These are phyloP conservation scores for Botrytis hyacinthi DNA, from an alignment of 2,329 filamentous ascomycete species.

Conservation along the genomic window DNA sequence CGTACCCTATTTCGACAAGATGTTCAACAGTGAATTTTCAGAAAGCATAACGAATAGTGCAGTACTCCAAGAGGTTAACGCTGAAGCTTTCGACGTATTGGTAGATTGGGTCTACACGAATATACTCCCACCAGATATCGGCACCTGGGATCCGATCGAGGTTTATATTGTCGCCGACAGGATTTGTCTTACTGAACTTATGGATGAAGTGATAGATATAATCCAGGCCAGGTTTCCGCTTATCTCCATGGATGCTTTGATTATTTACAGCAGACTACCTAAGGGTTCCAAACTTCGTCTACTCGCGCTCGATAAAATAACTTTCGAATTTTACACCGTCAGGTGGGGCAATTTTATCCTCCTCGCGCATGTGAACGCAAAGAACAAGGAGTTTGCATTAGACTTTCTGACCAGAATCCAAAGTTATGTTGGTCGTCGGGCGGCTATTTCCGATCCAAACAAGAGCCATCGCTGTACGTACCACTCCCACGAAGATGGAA, in stretches of 20 bases:
- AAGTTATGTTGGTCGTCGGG: accelerated
- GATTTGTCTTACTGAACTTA: neutral
- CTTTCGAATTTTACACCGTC: too few relatives aligned
- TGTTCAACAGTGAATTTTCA: neutral
- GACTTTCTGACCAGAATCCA: neutral
- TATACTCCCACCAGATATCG: neutral
- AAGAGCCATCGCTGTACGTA: neutral
- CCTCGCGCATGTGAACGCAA: neutral
- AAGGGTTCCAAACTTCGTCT: neutral
- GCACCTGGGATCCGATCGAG: too few relatives aligned
- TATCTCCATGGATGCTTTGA: neutral
- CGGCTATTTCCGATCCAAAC: neutral
- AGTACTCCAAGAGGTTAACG: neutral
- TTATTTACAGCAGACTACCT: neutral
- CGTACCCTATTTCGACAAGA: neutral
- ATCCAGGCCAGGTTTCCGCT: accelerated
- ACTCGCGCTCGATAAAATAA: neutral
- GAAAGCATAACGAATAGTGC: neutral
- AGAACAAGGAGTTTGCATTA: neutral
- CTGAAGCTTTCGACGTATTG: neutral
- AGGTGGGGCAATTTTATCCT: too few relatives aligned
- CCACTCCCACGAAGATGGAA: neutral
- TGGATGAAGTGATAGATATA: neutral
- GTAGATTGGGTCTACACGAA: neutral
- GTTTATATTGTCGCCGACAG: neutral